Evolutionary conservation across 2,329 filamentous ascomycete species (phyloP).

Genomic region (Trichoderma brevicompactum): DNA sequence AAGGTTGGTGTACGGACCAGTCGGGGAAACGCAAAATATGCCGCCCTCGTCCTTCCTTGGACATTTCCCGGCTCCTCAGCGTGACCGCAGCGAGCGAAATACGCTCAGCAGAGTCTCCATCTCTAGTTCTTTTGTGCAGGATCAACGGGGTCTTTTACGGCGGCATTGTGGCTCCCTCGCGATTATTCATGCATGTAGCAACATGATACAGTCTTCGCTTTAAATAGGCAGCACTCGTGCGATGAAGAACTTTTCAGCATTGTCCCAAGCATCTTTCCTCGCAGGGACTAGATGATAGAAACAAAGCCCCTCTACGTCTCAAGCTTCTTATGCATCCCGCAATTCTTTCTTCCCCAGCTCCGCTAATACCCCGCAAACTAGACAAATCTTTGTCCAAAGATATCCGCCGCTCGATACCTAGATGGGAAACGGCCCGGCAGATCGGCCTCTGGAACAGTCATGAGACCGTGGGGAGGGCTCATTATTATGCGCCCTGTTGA

Average conservation of each 20-base stretch:
- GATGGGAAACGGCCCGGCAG: constrained; percentile 24
- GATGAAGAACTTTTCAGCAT: not conserved
- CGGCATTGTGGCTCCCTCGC: constrained; percentile 22
- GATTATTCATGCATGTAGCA: not conserved
- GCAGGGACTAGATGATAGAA: not conserved
- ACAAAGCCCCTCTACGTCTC: constrained; percentile 1
- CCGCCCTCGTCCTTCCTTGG: not conserved
- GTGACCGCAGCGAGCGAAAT: not conserved
- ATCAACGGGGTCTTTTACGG: constrained; percentile 17
- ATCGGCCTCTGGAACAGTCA: constrained; percentile 22
- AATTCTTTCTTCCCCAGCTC: constrained; percentile 13
- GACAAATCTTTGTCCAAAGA: not conserved
- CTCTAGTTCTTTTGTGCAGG: not conserved
- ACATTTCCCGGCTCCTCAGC: not conserved
- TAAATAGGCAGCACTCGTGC: constrained; percentile 5
- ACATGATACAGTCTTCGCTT: not conserved
- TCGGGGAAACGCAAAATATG: not conserved
- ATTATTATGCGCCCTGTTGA: not conserved
- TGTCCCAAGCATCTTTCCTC: not conserved
- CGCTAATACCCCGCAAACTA: constrained; percentile 25
- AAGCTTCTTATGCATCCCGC: constrained; percentile 10
- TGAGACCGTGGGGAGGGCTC: constrained; percentile 16
- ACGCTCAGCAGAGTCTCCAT: not conserved
- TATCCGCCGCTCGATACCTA: not conserved
- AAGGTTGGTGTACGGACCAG: not conserved